phyloP scores from a whole-genome alignment of 208 protist species.

The Trypanosoma avium region DNA sequence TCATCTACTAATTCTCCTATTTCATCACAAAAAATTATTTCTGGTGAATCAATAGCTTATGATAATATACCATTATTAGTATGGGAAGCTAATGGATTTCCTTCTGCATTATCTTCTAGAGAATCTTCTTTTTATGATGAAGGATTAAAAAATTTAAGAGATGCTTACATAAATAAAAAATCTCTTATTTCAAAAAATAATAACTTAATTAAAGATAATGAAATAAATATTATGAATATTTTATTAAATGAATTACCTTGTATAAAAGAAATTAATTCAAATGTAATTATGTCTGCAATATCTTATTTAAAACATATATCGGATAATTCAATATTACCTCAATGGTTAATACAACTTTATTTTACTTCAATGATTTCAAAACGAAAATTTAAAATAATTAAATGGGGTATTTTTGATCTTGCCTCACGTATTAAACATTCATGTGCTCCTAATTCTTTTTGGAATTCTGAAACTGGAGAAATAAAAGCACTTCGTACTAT shows the following conservation, averaged over 20 bases:
- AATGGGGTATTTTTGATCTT: slow-evolving; percentile 6
- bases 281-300: background rate
- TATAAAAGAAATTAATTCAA: no score
- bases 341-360: slow-evolving; percentile 5
- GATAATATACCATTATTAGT: slow-evolving; percentile 1
- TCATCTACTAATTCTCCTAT: background rate
- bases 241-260: no score
- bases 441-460: slow-evolving; percentile 11
- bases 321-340: background rate
- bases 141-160: background rate
- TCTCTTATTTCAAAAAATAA: no score
- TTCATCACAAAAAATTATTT: background rate
- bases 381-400: background rate
- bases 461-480: background rate
- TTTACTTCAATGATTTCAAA: background rate
- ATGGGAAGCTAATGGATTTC: background rate
- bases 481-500: background rate
- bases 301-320: background rate
- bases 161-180: background rate
- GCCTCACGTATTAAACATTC: slow-evolving; percentile 3
- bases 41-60: background rate
- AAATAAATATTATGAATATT: no score
- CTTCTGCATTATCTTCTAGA: background rate
- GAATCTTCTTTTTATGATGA: background rate
- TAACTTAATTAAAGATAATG: no score